Base-by-base conservation (phyloP, 371 early-diverging fungal genomes). In the Mucor piriformis region DNA sequence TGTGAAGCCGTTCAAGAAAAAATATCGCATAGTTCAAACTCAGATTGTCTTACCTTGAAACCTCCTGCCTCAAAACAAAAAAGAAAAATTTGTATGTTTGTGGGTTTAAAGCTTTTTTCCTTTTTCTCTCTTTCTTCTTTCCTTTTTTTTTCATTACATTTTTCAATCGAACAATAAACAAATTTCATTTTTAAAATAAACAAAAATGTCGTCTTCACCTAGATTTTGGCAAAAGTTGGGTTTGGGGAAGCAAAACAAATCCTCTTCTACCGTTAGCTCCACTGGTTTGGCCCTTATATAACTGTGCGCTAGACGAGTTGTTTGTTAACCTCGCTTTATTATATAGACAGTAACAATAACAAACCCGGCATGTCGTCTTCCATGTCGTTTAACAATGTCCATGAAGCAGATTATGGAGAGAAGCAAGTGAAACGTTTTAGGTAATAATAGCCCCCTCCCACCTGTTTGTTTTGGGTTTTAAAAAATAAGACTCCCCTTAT, bases 161-260 rank as follows among this genome's bases (percentile, higher is more conserved):
- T 43, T 43, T 18, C n/a, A 4, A 43, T 20, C 3, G 3, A 25
- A 16, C 15, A 37, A 37, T 20, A 37, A 25, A 42, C 16, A 24
- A 13, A 20, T 24, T 2, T 24, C n/a, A 21, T 21, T 13, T 46
- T 43, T 21, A 10, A 20, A 23, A 12, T 24, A 21, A 23, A 24
- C 12, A 32, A 49, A 1, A 2, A 63, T 63, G 67, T 58, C 63
- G 33, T 54, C 67, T 25, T 62, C 63, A 43, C 63, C 67, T 27
- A 54, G 63, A 52, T 63, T 68, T 48, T 77, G 78, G 78, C 72
- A 74, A 62, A 77, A 77, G 50, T 61, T 77, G 27, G 65, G 72
- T 4, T 54, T 77, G 47, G 57, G 64, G 50, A 77, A 69, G 49
- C 68, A 73, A 16, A 67, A 55, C 47, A 65, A 58, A n/a, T 29